A percentile compares a stretch with the other conserved stretches of the same genome.
Evolutionary conservation across 2,329 filamentous ascomycete species (phyloP).

Genomic region (Pseudogymnoascus sp.): DNA sequence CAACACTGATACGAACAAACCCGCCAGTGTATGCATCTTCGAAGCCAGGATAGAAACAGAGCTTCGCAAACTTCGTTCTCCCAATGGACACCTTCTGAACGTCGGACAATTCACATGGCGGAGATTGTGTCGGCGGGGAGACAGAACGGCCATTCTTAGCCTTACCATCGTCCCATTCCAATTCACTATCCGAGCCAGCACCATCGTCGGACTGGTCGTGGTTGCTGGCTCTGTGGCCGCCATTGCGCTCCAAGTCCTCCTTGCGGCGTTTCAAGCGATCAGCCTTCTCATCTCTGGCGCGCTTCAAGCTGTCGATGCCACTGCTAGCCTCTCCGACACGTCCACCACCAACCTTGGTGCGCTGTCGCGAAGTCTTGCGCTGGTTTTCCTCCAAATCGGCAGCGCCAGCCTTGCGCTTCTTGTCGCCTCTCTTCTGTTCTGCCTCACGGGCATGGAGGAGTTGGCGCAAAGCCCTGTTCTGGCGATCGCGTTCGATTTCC

Average conservation of each 20-base stretch:
- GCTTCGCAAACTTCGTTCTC: slow-evolving; percentile 75
- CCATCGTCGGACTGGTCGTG: slow-evolving; percentile 51
- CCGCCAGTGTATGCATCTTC: slow-evolving; percentile 74
- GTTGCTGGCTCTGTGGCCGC: slow-evolving; percentile 37
- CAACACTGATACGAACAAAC: slow-evolving; percentile 78
- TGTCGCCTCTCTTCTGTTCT: slow-evolving; percentile 46
- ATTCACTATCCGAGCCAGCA: slow-evolving; percentile 67
- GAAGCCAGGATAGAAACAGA: slow-evolving; percentile 90
- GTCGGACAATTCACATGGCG: slow-evolving; percentile 68
- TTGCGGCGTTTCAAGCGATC: slow-evolving; percentile 56
- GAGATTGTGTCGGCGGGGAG: slow-evolving; percentile 39
- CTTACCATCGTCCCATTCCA: slow-evolving; percentile 61
- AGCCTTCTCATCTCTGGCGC: slow-evolving; percentile 55
- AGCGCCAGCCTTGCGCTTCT: slow-evolving; percentile 70
- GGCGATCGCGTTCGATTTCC: slow-evolving; percentile 71
- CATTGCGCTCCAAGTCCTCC: slow-evolving; percentile 50
- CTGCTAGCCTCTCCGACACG: slow-evolving; percentile 61
- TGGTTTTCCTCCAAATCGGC: slow-evolving; percentile 72
- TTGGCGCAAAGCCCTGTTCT: slow-evolving; percentile 73
- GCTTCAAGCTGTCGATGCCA: slow-evolving; percentile 63
- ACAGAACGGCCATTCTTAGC: slow-evolving; percentile 39
- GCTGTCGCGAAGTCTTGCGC: slow-evolving; percentile 65
- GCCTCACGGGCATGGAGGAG: slow-evolving; percentile 62
- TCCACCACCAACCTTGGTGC: slow-evolving; percentile 57
- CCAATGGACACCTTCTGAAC: slow-evolving; percentile 78